Percentiles rank a stretch among this genome's conserved stretches.
Conservation (phyloP, 2,329 filamentous ascomycete species). For the Dactylellina drechsleri region DNA sequence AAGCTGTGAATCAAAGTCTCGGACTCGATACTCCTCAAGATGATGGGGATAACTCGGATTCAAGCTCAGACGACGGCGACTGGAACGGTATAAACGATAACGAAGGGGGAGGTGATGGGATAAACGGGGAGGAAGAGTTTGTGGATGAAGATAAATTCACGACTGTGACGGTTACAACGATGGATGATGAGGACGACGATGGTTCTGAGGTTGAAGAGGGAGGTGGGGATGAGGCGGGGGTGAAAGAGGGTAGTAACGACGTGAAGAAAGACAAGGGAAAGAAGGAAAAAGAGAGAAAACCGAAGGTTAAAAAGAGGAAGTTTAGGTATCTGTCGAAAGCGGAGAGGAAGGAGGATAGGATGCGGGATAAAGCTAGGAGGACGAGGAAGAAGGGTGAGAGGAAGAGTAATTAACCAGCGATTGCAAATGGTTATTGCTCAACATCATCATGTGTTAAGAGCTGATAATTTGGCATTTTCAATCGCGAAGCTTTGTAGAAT, state of each 20-base stretch:
- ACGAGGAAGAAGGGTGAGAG: constrained; percentile 66
- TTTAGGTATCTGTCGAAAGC: constrained; percentile 92
- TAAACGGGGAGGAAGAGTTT: constrained; percentile 91
- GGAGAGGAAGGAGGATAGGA: constrained; percentile 73
- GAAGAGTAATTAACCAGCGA: neutral
- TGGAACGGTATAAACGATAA: constrained; percentile 69
- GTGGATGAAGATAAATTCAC: constrained; percentile 96
- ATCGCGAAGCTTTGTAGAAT: neutral
- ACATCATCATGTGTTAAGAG: no score
- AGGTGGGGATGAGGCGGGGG: constrained; percentile 58
- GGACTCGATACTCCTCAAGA: constrained; percentile 56
- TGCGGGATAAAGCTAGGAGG: constrained; percentile 75
- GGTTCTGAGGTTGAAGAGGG: constrained; percentile 60
- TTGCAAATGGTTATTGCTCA: no score
- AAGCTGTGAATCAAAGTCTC: constrained; percentile 77
- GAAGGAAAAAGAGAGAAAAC: constrained; percentile 64
- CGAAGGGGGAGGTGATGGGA: constrained; percentile 60
- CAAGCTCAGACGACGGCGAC: constrained; percentile 66
- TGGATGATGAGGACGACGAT: constrained; percentile 71
- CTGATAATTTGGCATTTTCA: no score
- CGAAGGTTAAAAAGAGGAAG: constrained; percentile 86
- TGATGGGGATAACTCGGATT: constrained; percentile 47
- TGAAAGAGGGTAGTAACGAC: neutral
- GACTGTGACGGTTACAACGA: constrained; percentile 90
- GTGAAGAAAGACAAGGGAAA: constrained; percentile 59